phyloP scores from a whole-genome alignment of 805 yeast genomes.

The Ogataea polymorpha region DNA sequence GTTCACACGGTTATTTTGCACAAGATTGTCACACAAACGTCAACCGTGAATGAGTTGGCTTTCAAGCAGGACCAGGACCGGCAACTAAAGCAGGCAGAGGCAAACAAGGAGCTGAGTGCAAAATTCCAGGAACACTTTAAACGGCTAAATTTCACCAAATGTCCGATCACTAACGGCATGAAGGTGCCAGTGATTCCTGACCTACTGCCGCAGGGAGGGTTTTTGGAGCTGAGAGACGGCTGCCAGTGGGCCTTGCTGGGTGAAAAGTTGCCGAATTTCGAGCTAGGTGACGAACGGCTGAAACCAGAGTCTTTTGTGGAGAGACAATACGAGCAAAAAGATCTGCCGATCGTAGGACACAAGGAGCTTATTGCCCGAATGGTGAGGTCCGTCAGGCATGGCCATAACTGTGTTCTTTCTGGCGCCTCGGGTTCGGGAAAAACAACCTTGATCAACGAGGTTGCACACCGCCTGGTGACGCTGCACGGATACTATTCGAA shows the following conservation, averaged over 20 bases:
- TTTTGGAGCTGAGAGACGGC: constrained; percentile 44
- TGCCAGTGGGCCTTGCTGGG: constrained; percentile 29
- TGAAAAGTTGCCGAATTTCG: constrained; percentile 33
- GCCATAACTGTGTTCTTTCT: constrained; percentile 55
- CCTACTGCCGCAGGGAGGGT: constrained; percentile 57
- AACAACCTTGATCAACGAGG: constrained; percentile 46
- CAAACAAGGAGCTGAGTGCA: constrained; percentile 19
- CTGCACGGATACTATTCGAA: constrained; percentile 45
- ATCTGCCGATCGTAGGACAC: constrained; percentile 51
- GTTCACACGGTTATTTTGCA: constrained; percentile 41
- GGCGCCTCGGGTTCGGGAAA: constrained; percentile 88
- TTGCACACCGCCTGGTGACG: constrained; percentile 36
- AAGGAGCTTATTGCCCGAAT: constrained; percentile 42
- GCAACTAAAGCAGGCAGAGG: constrained; percentile 20
- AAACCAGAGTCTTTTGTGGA: constrained; percentile 41
- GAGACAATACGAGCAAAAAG: background rate
- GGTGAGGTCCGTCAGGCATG: constrained; percentile 37
- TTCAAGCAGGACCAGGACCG: constrained; percentile 32
- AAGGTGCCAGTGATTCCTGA: constrained; percentile 50
- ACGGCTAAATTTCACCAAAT: constrained; percentile 12
- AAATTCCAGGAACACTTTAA: constrained; percentile 16
- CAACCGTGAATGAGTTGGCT: constrained; percentile 30
- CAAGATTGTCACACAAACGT: constrained; percentile 49
- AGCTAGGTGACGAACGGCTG: constrained; percentile 48
- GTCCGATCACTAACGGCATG: constrained; percentile 46